Conservation (phyloP, 768 basidiomycete species). For the Suillus hirtellus region DNA sequence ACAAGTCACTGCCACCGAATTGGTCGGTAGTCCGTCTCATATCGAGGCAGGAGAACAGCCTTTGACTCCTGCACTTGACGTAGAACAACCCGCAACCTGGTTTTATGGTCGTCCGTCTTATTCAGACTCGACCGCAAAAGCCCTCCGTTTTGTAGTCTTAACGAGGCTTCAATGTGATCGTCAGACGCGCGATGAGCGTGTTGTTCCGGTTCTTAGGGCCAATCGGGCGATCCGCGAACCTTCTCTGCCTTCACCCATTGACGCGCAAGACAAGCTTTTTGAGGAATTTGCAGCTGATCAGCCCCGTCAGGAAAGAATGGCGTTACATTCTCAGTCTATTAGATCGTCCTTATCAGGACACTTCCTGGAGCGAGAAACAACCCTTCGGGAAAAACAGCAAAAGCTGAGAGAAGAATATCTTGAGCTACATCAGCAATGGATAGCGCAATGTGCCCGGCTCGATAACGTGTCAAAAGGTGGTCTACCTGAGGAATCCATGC, state of each 20-base stretch:
- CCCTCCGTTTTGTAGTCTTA: conserved; percentile 62
- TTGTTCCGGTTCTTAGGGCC: conserved; percentile 61
- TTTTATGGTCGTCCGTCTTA: conserved; percentile 11
- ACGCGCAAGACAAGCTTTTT: conserved; percentile 46
- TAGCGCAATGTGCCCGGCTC: conserved; percentile 65
- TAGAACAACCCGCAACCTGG: conserved; percentile 8
- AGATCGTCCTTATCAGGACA: conserved; percentile 53
- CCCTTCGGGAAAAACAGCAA: conserved; percentile 53
- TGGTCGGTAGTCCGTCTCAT: conserved; percentile 19
- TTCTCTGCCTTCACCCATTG: conserved; percentile 29
- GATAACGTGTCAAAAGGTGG: conserved; percentile 48
- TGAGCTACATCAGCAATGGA: conserved; percentile 69
- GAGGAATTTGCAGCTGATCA: conserved; percentile 46
- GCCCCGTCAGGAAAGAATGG: conserved; percentile 35
- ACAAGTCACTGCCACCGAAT: conserved; percentile 13
- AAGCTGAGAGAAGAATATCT: conserved; percentile 67
- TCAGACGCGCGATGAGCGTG: conserved; percentile 61
- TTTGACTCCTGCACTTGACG: conserved; percentile 2
- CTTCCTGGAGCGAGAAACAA: conserved; percentile 53
- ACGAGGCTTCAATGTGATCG: conserved; percentile 59
- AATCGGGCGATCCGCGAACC: conserved; percentile 50
- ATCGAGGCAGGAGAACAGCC: conserved; percentile 22
- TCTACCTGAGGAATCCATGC: conserved; percentile 38
- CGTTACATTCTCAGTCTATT: conserved; percentile 37
- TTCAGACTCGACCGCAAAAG: conserved; percentile 52